Evolutionary conservation across 371 early-diverging fungal genomes (phyloP), one percentile per base, ranked within the genome.

Genomic region (Syncephalastrum racemosum): DNA sequence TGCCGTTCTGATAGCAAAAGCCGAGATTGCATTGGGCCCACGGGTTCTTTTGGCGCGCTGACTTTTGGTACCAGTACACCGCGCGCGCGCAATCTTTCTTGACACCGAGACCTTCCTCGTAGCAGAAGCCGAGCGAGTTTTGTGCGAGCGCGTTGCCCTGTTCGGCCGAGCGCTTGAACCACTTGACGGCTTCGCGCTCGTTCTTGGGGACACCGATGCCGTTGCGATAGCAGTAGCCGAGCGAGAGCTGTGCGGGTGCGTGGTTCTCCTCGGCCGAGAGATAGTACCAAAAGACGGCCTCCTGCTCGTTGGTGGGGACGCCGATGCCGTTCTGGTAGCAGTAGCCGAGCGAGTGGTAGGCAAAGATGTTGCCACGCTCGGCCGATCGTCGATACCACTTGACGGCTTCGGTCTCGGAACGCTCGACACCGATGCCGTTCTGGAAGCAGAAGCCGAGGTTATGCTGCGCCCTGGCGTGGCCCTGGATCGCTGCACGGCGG

Each of bases 311-410:
- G 25, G 74, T 77, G 20, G 62, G 70, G 7, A 91, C 86, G 12
- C 94, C 94, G 43, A 90, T 80, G 15, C 94, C 96, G 62, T 95
- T 91, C 50, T 91, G 92, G 64, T 88, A 94, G 64, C 96, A 95
- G 62, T 89, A 93, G 6, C 94, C 97, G 31, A 95, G 79, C 2
- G 90, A 90, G 51, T 92, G 91, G 50, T 84, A 83, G 2, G 92
- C 95, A 58, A 90, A 85, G 12, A 88, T 81, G 55, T 91, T 89
- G 20, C 89, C 91, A 27, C 83, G 83, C 40, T 82, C 85, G 2
- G 94, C 93, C 22, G 92, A 81, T 49, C 82, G 80, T 51, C 74
- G 73, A 65, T 81, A 91, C 87, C 86, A 90, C 61, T 70, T 61
- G 51, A 89, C 77, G 10, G 95, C 95, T 58, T 79, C 75, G 20